These are phyloP conservation scores for Chlorociboria aeruginascens DNA, from an alignment of 495 filamentous ascomycete species.

Conservation along the genomic window DNA sequence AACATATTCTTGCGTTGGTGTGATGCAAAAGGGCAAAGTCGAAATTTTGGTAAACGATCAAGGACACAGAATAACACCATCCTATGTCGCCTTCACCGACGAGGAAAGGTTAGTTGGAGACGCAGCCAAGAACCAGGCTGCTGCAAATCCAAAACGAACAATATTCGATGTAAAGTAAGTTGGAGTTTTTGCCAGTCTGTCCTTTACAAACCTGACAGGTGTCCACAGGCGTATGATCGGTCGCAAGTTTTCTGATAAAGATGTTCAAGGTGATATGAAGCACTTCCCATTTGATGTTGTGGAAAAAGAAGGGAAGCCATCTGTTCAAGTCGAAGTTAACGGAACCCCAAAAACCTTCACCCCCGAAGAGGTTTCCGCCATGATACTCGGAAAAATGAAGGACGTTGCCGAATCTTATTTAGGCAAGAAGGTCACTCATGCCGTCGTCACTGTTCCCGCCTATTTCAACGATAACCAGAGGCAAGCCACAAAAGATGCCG, in stretches of 20 bases:
- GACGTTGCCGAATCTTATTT: conserved; percentile 90
- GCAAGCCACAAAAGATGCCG: conserved; percentile 97
- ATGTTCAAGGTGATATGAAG: conserved; percentile 75
- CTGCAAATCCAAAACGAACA: conserved; percentile 78
- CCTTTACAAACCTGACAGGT: conserved; percentile 12
- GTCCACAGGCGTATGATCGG: conserved; percentile 67
- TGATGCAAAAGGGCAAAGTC: conserved; percentile 98
- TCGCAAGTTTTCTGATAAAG: conserved; percentile 78
- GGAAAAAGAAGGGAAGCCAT: conserved; percentile 71
- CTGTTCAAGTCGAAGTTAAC: conserved; percentile 65
- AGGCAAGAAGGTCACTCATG: conserved; percentile 91
- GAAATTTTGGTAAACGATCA: conserved; percentile 96
- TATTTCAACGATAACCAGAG: conserved; percentile 99
- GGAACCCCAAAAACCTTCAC: conserved; percentile 67
- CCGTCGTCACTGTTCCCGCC: conserved; percentile 93
- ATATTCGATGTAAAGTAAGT: conserved; percentile 91
- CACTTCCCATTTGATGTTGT: conserved; percentile 84
- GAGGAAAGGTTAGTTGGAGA: conserved; percentile 96
- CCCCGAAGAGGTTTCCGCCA: conserved; percentile 79
- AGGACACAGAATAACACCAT: conserved; percentile 98
- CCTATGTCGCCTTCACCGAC: conserved; percentile 97
- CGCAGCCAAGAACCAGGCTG: conserved; percentile 98
- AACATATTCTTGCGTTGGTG: conserved; percentile 97
- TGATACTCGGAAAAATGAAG: conserved; percentile 93
- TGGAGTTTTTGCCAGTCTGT: not conserved